A percentile compares a stretch with the other conserved stretches of the same genome.
phyloP scores from a whole-genome alignment of 768 basidiomycete genomes.

The Russula emetica region DNA sequence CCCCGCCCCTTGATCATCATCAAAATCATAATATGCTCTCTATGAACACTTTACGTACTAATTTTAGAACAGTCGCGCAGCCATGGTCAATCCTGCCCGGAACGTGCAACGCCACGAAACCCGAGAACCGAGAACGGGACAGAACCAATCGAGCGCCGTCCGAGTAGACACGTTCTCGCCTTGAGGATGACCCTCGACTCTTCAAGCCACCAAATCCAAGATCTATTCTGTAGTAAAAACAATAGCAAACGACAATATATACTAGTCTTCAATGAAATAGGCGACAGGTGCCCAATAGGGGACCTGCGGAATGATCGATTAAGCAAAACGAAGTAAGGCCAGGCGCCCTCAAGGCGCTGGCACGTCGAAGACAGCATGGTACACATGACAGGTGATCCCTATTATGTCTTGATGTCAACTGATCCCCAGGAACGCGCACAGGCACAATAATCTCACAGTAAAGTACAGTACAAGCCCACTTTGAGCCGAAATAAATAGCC shows the following conservation, averaged over 20 bases:
- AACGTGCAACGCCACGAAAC: not conserved
- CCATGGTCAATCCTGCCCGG: not conserved
- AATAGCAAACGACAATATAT: not conserved
- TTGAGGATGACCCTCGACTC: not conserved
- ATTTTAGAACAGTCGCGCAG: not conserved
- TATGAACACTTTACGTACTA: not conserved
- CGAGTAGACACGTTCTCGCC: not conserved
- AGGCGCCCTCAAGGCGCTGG: slow-evolving; percentile 9
- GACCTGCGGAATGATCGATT: not conserved
- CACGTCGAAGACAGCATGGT: not conserved
- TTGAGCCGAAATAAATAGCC: not conserved
- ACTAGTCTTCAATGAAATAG: not conserved
- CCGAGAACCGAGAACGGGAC: not conserved
- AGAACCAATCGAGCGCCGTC: not conserved
- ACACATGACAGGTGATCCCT: not conserved
- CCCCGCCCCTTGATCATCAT: not conserved
- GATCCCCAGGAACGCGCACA: slow-evolving; percentile 7
- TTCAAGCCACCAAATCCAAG: not conserved
- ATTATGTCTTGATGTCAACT: not conserved
- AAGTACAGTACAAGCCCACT: not conserved
- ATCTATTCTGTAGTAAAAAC: not conserved
- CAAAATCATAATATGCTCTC: no score
- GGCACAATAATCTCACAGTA: slow-evolving; percentile 1
- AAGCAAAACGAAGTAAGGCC: not conserved
- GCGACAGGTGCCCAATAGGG: slow-evolving; percentile 6